Evolutionary conservation across 2,329 filamentous ascomycete species (phyloP).

Genomic region (Sclerotiophoma versabilis): DNA sequence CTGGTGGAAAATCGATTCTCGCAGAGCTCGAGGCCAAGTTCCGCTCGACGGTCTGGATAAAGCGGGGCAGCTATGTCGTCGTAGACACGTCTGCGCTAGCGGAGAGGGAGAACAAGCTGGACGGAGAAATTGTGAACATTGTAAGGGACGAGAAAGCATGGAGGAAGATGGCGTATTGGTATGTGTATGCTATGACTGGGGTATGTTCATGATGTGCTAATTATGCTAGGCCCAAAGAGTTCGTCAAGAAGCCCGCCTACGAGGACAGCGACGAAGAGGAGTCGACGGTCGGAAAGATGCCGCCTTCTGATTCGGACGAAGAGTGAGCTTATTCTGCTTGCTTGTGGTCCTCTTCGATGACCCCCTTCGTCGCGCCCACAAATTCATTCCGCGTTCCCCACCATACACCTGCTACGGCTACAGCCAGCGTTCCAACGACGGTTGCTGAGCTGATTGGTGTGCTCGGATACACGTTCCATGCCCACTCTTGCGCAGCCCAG

Average conservation of each 20-base stretch:
- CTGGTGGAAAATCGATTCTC: constrained; percentile 68
- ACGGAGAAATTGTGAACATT: constrained; percentile 90
- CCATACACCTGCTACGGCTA: constrained; percentile 71
- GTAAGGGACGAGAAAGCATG: constrained; percentile 90
- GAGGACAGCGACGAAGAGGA: constrained; percentile 77
- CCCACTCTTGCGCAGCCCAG: constrained; percentile 86
- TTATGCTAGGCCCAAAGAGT: constrained; percentile 72
- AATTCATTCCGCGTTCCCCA: constrained; percentile 59
- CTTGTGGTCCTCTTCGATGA: constrained; percentile 38
- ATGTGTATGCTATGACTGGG: constrained; percentile 15
- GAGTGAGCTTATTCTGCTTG: constrained; percentile 50
- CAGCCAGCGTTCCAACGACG: constrained; percentile 74
- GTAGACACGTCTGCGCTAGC: constrained; percentile 74
- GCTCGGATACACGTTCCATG: constrained; percentile 95
- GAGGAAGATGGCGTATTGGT: constrained; percentile 89
- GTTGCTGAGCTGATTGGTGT: constrained; percentile 67
- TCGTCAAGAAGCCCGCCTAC: constrained; percentile 68
- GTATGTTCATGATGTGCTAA: constrained; percentile 16
- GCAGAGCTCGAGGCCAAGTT: constrained; percentile 86
- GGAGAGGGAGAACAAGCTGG: constrained; percentile 75
- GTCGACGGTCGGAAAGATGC: constrained; percentile 83
- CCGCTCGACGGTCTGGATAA: constrained; percentile 92
- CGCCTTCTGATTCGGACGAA: constrained; percentile 79
- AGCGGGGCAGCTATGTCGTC: constrained; percentile 84
- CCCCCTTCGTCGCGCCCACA: constrained; percentile 45